Conservation (phyloP, 306 rosid species). For the Rosa persica region DNA sequence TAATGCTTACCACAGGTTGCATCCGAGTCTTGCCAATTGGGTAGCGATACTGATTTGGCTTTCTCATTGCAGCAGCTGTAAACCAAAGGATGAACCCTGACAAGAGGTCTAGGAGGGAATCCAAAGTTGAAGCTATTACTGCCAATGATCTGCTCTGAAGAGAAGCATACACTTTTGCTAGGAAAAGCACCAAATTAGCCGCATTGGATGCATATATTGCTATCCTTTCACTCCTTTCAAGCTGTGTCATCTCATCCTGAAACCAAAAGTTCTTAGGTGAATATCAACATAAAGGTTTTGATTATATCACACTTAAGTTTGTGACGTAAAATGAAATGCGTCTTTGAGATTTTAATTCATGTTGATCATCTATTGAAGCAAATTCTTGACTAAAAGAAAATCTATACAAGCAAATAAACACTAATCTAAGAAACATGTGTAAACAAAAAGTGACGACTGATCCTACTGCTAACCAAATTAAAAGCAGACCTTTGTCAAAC, state of each 20-base stretch:
- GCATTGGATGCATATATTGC: conserved; percentile 77
- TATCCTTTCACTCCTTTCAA: conserved; percentile 51
- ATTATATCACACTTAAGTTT: not conserved
- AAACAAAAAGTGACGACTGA: not conserved
- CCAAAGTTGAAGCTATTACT: conserved; percentile 93
- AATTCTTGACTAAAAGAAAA: not conserved
- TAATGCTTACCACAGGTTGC: conserved; percentile 80
- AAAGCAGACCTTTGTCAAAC: conserved; percentile 51
- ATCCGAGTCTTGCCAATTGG: conserved; percentile 88
- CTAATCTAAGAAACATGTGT: not conserved
- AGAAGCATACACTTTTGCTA: conserved; percentile 80
- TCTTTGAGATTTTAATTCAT: not conserved
- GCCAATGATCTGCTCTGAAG: conserved; percentile 78
- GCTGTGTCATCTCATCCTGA: conserved; percentile 43
- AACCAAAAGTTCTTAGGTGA: not conserved
- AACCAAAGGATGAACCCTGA: conserved; percentile 95
- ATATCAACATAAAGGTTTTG: not conserved
- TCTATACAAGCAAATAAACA: not conserved
- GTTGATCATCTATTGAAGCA: not conserved
- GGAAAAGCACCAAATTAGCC: conserved; percentile 70
- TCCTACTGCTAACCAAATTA: not conserved
- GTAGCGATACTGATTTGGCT: conserved; percentile 63
- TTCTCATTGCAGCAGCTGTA: conserved; percentile 77
- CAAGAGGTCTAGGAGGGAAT: conserved; percentile 86
- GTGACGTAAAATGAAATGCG: not conserved